A percentile compares a stretch with the other conserved stretches of the same genome.
Evolutionary conservation across 2,329 filamentous ascomycete genomes (phyloP).

Genomic region (Hypoxylon sp.): DNA sequence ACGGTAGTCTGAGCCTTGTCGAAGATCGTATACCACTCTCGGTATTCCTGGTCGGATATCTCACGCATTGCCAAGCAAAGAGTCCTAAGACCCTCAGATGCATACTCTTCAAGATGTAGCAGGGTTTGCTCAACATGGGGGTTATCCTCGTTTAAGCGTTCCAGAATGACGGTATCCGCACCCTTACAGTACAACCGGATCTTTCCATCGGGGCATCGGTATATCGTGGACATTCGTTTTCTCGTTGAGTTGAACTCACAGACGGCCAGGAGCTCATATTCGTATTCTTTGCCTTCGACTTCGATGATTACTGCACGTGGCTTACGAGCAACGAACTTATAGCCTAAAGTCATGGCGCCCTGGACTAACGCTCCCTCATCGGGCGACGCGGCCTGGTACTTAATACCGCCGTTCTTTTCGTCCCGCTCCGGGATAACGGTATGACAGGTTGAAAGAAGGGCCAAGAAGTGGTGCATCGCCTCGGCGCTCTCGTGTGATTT

Average conservation of each 20-base stretch:
- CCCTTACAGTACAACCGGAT: conserved; percentile 96
- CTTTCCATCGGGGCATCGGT: conserved; percentile 95
- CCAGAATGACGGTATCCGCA: conserved; percentile 96
- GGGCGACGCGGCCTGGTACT: conserved; percentile 97
- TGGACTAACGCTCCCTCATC: conserved; percentile 98
- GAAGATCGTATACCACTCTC: conserved; percentile 88
- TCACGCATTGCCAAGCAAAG: conserved; percentile 96
- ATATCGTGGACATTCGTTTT: conserved; percentile 98
- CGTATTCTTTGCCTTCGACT: conserved; percentile 77
- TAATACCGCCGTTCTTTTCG: conserved; percentile 86
- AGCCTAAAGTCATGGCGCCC: conserved; percentile 87
- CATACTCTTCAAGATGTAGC: conserved; percentile 97
- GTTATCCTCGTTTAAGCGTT: conserved; percentile 86
- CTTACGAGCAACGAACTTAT: conserved; percentile 91
- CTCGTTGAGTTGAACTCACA: conserved; percentile 99
- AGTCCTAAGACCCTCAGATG: conserved; percentile 93
- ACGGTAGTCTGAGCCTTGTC: conserved; percentile 92
- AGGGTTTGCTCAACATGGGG: conserved; percentile 91
- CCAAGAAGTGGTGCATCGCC: conserved; percentile 83
- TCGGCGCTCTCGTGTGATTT: conserved; percentile 66
- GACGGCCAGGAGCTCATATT: conserved; percentile 95
- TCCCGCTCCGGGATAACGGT: conserved; percentile 95
- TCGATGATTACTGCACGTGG: conserved; percentile 89
- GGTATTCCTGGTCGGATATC: conserved; percentile 88
- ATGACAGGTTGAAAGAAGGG: conserved; percentile 90